Base-by-base conservation (phyloP, 169 alveolate species). In the Plasmodium chabaudi region DNA sequence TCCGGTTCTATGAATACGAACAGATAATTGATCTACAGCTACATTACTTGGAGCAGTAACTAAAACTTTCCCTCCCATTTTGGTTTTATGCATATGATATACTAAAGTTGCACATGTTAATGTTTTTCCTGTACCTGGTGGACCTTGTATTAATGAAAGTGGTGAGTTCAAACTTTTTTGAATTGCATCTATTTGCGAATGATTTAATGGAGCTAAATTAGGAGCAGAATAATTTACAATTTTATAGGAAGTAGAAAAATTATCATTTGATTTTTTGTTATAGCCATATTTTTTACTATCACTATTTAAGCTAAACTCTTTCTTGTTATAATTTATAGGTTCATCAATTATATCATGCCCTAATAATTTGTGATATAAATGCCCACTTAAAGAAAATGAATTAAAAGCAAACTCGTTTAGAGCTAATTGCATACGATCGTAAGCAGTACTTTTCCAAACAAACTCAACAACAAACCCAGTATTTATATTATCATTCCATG, bases 101-200 rank as follows among this genome's bases (percentile, higher is more conserved):
- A 98, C 98, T 39, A 98, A 91, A 0, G 99, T 96, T 4, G 99
- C 98, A 53, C 97, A 94, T 10, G 99, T 97, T 46, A 97, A 97
- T 0, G 99, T 98, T 89, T 98, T 98, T 9, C 99, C 99, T 47
- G 99, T 98, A 1, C 99, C 99, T 25, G 99, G 99, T 19, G 99
- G 99, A 2, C 99, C 99, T 74, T 98, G 99, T 17, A 97, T 96
- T 17, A 98, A 94, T 17, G 98, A 70, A 23, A 98, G 88, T 0
- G 98, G 98, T 2, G 96, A 93, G 57, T 91, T 90, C 44, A 98
- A 86, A 0, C 99, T 99, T 71, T 95, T 96, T 84, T 96, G 96
- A 25, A 96, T 97, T 5, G 99, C 99, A 72, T 94, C 95, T 63
- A 89, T 93, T 92, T 98, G 97, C 61, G 97, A 96, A 68, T 94